Conservation (phyloP, 2,329 filamentous ascomycete genomes). For the Hortaea werneckii region DNA sequence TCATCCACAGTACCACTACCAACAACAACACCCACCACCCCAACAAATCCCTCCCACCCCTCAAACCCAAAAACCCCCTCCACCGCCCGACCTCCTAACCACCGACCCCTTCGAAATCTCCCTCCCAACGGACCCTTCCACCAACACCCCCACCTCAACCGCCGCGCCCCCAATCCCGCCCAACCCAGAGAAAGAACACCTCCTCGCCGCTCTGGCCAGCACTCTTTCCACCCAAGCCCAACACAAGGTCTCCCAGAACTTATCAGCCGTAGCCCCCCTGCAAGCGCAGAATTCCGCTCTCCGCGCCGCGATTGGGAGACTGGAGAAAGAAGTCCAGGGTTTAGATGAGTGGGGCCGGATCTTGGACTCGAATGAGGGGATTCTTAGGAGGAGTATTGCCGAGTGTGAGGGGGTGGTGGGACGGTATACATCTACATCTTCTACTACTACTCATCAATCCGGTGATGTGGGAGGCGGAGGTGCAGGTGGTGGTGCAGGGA, state of each 20-base stretch:
- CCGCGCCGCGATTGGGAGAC: constrained; percentile 53
- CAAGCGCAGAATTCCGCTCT: constrained; percentile 72
- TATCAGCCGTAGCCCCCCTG: constrained; percentile 63
- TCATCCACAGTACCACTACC: constrained; percentile 1
- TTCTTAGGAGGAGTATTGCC: constrained; percentile 65
- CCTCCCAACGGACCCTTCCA: constrained; percentile 39
- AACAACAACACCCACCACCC: constrained; percentile 10
- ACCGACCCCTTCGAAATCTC: constrained; percentile 53
- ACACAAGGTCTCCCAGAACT: constrained; percentile 60
- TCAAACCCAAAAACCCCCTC: constrained; percentile 19
- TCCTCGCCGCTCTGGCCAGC: constrained; percentile 65
- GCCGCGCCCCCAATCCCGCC: constrained; percentile 75
- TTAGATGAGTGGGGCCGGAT: constrained; percentile 61
- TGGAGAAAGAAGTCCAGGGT: constrained; percentile 64
- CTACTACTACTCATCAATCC: no score
- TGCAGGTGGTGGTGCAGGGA: constrained; percentile 39
- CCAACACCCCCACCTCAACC: constrained; percentile 38
- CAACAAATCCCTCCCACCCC: constrained; percentile 11
- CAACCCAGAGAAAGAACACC: constrained; percentile 88
- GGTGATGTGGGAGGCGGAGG: no score
- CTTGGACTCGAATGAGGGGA: constrained; percentile 65
- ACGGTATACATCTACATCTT: constrained; percentile 22
- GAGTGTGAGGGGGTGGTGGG: constrained; percentile 67
- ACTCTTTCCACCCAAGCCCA: constrained; percentile 60
- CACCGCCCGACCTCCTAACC: constrained; percentile 48